Base-by-base conservation (phyloP, 192 early-diverging fungal species). In the Irineochytrium annulatum region DNA sequence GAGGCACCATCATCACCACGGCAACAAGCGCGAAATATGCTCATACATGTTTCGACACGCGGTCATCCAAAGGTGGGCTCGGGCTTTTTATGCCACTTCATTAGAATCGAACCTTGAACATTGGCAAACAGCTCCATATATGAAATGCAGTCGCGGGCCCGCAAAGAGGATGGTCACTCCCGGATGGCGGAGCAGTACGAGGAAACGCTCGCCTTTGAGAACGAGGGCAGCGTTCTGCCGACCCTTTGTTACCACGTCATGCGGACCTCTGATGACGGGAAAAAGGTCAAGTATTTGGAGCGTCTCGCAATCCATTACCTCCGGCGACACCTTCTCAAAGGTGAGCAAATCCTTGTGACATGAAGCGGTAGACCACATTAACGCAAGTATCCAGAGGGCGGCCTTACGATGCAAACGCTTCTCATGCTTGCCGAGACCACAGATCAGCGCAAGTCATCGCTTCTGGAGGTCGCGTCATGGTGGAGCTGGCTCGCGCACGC, bases 281-380 rank as follows among this genome's bases (percentile, higher is more conserved):
- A n/a, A 41, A 41, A 41, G 37, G n/a, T 41, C n/a, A n/a, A n/a
- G 37, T 41, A 41, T n/a, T n/a, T 41, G 37, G 37, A 41, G n/a
- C 8, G n/a, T 8, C 37, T 41, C 11, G 37, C 37, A 8, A 41
- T 41, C n/a, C n/a, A 8, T n/a, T 41, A n/a, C 37, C 11, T 41
- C 37, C 8, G n/a, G 37, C 8, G n/a, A n/a, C 37, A 41, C n/a
- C n/a, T 8, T n/a, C 37, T 41, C n/a, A n/a, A 8, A 13, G 37
- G 37, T 41, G 8, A 13, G 37, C n/a, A 13, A n/a, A 13, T 41
- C 11, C 37, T 41, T 41, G 8, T 41, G 11, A 13, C 11, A 41
- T 41, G 37, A 13, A 13, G n/a, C 8, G 11, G 37, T 41, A 41
- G n/a, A 8, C 8, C 8, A 41, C 8, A 41, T 13, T 13, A 41